Conservation (phyloP, 176 grass and related monocot genomes). For the Aegilops sharonensis region DNA sequence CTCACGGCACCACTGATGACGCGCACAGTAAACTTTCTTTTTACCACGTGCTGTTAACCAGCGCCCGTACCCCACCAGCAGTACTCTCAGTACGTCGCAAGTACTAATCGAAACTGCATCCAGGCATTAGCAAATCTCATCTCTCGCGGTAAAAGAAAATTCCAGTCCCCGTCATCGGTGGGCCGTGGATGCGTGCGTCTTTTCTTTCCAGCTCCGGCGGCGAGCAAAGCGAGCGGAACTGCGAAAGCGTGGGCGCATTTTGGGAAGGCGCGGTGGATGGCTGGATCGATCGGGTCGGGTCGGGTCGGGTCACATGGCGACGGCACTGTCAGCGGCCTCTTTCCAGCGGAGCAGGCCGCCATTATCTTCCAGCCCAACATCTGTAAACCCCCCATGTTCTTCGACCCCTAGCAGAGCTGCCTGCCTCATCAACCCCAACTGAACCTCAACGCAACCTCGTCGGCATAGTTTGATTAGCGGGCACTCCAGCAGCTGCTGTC, state of each 20-base stretch:
- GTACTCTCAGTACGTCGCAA: too few relatives aligned
- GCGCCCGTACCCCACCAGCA: too few relatives aligned
- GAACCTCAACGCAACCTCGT: too few relatives aligned
- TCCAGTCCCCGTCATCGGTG: too few relatives aligned
- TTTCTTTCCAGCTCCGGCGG: not conserved
- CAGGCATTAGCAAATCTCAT: too few relatives aligned
- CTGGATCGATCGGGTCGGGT: not conserved
- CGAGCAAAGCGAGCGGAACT: not conserved
- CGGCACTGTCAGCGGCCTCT: conserved; percentile 16
- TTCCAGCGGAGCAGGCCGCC: conserved; percentile 32
- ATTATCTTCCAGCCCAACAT: conserved; percentile 20
- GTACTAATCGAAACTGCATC: too few relatives aligned
- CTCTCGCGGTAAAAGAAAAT: too few relatives aligned
- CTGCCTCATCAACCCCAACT: too few relatives aligned
- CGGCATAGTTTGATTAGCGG: too few relatives aligned
- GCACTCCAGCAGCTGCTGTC: not conserved
- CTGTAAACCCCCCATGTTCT: not conserved
- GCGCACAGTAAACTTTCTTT: not conserved
- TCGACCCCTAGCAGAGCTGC: too few relatives aligned
- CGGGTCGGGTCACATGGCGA: conserved; percentile 16
- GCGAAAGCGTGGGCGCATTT: not conserved
- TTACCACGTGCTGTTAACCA: not conserved
- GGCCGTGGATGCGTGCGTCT: too few relatives aligned
- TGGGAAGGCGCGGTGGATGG: not conserved
- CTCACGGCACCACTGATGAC: too few relatives aligned